phyloP scores from a whole-genome alignment of 2,329 filamentous ascomycete genomes.

The Phialophora expanda region DNA sequence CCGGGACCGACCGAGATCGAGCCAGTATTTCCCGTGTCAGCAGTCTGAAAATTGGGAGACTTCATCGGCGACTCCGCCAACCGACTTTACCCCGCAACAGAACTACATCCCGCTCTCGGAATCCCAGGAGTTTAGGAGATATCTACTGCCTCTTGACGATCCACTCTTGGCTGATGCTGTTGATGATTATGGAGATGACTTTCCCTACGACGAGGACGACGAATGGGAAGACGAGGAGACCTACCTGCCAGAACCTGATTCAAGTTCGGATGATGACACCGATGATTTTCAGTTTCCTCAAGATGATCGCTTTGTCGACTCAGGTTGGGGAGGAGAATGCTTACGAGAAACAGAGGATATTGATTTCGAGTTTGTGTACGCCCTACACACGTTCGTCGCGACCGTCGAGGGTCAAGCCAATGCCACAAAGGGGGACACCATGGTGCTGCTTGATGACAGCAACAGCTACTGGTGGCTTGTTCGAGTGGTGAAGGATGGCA shows the following conservation, averaged over 20 bases:
- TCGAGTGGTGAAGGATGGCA: slow-evolving; percentile 94
- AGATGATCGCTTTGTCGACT: slow-evolving; percentile 70
- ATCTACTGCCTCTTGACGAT: slow-evolving; percentile 52
- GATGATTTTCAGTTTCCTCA: slow-evolving; percentile 62
- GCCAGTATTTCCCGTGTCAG: slow-evolving; percentile 20
- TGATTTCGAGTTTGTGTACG: slow-evolving; percentile 99
- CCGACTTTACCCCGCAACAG: neutral
- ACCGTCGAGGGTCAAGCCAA: slow-evolving; percentile 98
- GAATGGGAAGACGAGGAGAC: slow-evolving; percentile 42
- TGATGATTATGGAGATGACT: slow-evolving; percentile 25
- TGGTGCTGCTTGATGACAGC: slow-evolving; percentile 97
- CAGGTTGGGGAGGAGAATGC: slow-evolving; percentile 77
- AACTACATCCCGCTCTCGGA: slow-evolving; percentile 27
- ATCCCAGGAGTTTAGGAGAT: slow-evolving; percentile 41
- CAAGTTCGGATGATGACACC: slow-evolving; percentile 63
- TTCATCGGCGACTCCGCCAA: slow-evolving; percentile 3
- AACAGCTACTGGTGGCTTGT: slow-evolving; percentile 99
- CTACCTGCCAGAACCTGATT: slow-evolving; percentile 53
- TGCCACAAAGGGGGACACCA: slow-evolving; percentile 96
- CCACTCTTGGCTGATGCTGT: slow-evolving; percentile 46
- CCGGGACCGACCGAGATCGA: neutral
- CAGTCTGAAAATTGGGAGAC: neutral
- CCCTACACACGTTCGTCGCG: slow-evolving; percentile 94
- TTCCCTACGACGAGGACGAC: slow-evolving; percentile 30
- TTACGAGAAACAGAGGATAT: slow-evolving; percentile 97